These are phyloP conservation scores for Iberis pinnata DNA, from an alignment of 345 rosid species.

Conservation along the genomic window DNA sequence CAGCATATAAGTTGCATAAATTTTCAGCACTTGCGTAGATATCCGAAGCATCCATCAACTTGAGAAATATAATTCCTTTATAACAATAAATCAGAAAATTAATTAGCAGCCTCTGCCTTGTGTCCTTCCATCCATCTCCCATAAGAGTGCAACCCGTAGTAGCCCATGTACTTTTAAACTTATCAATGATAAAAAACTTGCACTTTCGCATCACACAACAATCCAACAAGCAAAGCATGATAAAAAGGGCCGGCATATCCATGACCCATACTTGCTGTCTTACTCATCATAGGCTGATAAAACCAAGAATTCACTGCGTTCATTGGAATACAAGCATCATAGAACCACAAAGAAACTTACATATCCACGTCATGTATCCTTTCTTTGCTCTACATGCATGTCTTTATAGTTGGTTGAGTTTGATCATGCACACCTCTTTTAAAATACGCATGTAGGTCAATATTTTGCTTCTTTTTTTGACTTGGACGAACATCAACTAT, in stretches of 20 bases:
- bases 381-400: too few relatives aligned
- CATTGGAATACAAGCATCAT: not conserved
- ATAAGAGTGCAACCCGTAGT: not conserved
- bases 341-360: not conserved
- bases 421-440: too few relatives aligned
- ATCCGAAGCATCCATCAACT: too few relatives aligned
- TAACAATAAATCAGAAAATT: too few relatives aligned
- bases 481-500: not conserved
- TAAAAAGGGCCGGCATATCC: not conserved
- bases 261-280: not conserved
- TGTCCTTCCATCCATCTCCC: too few relatives aligned
- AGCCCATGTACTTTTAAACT: not conserved
- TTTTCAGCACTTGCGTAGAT: too few relatives aligned
- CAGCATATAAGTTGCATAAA: too few relatives aligned
- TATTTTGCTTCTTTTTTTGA: not conserved
- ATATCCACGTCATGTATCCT: too few relatives aligned
- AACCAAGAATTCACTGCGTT: not conserved
- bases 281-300: not conserved
- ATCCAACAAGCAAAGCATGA: not conserved
- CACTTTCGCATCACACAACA: not conserved
- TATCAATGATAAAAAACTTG: not conserved
- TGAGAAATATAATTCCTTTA: too few relatives aligned
- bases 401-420: too few relatives aligned
- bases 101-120: too few relatives aligned
- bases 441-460: not conserved